Conservation (phyloP, 108 stramenopile species). For the Pseudonitzschia delicatissima region DNA sequence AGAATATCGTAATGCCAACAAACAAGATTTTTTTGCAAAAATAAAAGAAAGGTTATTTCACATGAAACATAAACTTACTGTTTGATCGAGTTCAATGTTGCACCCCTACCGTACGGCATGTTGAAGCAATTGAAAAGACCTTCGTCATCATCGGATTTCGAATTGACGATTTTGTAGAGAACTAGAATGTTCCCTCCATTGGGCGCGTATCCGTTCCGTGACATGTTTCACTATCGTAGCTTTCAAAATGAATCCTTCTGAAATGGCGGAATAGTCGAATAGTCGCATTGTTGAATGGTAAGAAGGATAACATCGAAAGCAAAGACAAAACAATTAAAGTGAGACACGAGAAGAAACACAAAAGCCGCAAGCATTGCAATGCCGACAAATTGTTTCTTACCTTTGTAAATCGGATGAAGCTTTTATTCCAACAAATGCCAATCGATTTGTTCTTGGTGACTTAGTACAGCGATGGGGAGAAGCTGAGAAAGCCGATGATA, state of each 20-base stretch:
- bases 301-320: too few relatives aligned
- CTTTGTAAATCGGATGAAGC: too few relatives aligned
- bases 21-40: background rate
- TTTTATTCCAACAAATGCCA: too few relatives aligned
- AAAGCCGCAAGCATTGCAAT: background rate
- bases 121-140: conserved; percentile 64
- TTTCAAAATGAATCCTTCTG: background rate
- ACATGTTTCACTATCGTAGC: background rate
- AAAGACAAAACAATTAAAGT: background rate
- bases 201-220: conserved; percentile 19
- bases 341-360: background rate
- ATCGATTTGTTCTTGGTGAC: too few relatives aligned
- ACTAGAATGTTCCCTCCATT: conserved; percentile 24
- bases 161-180: conserved; percentile 52
- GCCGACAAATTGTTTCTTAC: background rate
- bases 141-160: conserved; percentile 36
- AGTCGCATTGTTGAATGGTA: too few relatives aligned
- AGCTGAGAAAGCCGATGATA: too few relatives aligned
- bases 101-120: conserved; percentile 56
- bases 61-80: conserved; percentile 36
- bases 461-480: too few relatives aligned
- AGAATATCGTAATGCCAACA: background rate
- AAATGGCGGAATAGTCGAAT: background rate
- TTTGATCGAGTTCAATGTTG: conserved; percentile 66
- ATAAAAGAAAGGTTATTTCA: background rate